Base-by-base conservation (phyloP, 345 rosid species). In the Erodium maritimum region DNA sequence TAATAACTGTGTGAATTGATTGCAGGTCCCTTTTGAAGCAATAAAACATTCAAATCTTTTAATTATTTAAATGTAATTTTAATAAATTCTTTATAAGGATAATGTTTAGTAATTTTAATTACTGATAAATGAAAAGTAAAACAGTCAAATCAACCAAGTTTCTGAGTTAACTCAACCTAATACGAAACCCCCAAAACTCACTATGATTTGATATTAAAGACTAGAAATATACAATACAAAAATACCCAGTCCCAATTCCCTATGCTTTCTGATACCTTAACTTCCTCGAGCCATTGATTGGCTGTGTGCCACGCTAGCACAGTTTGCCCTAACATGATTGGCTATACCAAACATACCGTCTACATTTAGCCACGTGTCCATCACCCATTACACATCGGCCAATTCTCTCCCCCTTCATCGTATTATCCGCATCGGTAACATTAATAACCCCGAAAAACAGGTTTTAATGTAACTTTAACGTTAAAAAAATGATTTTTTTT, bases 281-380 rank as follows among this genome's bases (percentile, higher is more conserved):
- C 71, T 69, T 75, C 78, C 63, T 88, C 95, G 95, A 91, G 77
- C 74, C 56, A 71, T 73, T 79, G 90, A 85, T 77, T 82, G 89
- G 96, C 70, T 79, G 73, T 61, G 69, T 60, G 76, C 87, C 91
- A 79, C 16, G 79, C 63, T 81, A 86, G 76, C n/a, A n/a, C n/a
- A n/a, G n/a, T n/a, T n/a, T n/a, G n/a, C n/a, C 77, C 60, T 60
- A 62, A 56, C 42, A 68, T 79, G 84, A 85, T 83, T 90, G 91
- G 94, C 67, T 69, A 53, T 59, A 65, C 60, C 45, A 50, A 21
- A 61, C 70, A 59, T 68, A 60, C 58, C 21, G 0, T 19, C 33
- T 2, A 25, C 4, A 25, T 2, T 7, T 25, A 7, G 64, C 77
- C 86, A 82, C 68, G 73, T 90, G 80, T 79, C 84, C 55, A 18